phyloP scores from a whole-genome alignment of 2,329 filamentous ascomycete genomes.

The Aspergillus udagawae region DNA sequence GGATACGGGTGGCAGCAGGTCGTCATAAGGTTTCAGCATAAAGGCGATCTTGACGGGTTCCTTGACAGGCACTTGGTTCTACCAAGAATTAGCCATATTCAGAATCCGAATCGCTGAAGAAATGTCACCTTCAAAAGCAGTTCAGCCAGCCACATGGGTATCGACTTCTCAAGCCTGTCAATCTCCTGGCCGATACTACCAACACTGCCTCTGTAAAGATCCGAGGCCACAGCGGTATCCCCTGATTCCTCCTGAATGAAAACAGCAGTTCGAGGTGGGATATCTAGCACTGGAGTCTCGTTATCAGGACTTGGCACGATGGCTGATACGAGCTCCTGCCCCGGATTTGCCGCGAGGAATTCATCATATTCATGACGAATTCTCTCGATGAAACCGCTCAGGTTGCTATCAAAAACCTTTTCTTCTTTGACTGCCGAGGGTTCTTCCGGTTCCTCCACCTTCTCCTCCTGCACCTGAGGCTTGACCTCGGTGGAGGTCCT shows the following conservation, averaged over 20 bases:
- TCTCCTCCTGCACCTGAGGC: constrained; percentile 70
- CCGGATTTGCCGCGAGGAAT: constrained; percentile 35
- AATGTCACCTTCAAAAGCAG: constrained; percentile 64
- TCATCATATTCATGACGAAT: constrained; percentile 46
- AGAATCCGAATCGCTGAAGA: background rate
- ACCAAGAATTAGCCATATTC: constrained; percentile 11
- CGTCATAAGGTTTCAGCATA: constrained; percentile 75
- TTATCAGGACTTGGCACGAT: constrained; percentile 42
- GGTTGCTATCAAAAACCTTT: constrained; percentile 43
- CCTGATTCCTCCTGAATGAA: constrained; percentile 63
- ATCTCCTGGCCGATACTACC: constrained; percentile 71
- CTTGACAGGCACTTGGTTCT: constrained; percentile 78
- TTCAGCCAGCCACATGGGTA: constrained; percentile 89
- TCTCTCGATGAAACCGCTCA: constrained; percentile 44
- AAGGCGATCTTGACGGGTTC: constrained; percentile 98
- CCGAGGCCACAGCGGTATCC: constrained; percentile 64
- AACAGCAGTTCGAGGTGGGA: constrained; percentile 52
- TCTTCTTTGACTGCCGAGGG: constrained; percentile 49
- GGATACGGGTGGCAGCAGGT: constrained; percentile 69
- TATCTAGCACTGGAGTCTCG: constrained; percentile 43
- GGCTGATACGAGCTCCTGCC: constrained; percentile 32
- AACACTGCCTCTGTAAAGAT: constrained; percentile 88
- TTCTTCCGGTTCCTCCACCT: constrained; percentile 52
- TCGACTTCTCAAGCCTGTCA: constrained; percentile 78
- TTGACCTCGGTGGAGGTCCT: constrained; percentile 67